Base-by-base conservation (phyloP, 169 alveolate species). In the Plasmodium vivax region DNA sequence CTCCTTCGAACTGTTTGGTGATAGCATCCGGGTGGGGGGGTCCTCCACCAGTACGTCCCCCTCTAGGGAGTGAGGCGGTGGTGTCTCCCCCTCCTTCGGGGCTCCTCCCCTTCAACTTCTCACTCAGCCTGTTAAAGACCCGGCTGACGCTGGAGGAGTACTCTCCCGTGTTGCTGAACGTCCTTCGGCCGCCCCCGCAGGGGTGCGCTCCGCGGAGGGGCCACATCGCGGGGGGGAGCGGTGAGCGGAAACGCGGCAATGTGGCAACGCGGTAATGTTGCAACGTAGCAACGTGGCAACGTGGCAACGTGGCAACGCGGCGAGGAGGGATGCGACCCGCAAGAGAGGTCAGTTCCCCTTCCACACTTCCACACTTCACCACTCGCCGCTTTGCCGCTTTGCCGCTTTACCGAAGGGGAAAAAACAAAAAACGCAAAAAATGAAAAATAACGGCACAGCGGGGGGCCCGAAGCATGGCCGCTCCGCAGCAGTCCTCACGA, bases 61-160 rank as follows among this genome's bases (percentile, higher is more conserved):
- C 45, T 77, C 84, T 58, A 5, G 32, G 6, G 27, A 23, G 27
- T 23, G 27, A 23, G 27, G 27, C 27, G 27, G 51, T 38, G 32
- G n/a, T 77, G 23, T 77, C 45, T 43, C n/a, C 84, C 84, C 84
- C 62, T 51, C 62, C 23, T 0, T 51, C 1, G 62, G 62, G 8
- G 6, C 62, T 2, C 62, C 62, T 47, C 58, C 5, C 58, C 0
- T 47, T 47, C n/a, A 0, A n/a, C 58, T 47, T 16, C 62, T 51
- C 58, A 10, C 14, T 47, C 58, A 51, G 30, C 36, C 68, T 56
- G 74, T 79, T 58, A 79, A 90, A 90, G 34, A 90, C 38, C 1
- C 91, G 43, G 41, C 94, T 90, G 14, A 90, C 71, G 32, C 54
- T 80, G n/a, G 94, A 90, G 10, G 94, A 90, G 47, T 90, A 90